Conservation (phyloP, 2,329 filamentous ascomycete genomes). For the Microdochium paspali region DNA sequence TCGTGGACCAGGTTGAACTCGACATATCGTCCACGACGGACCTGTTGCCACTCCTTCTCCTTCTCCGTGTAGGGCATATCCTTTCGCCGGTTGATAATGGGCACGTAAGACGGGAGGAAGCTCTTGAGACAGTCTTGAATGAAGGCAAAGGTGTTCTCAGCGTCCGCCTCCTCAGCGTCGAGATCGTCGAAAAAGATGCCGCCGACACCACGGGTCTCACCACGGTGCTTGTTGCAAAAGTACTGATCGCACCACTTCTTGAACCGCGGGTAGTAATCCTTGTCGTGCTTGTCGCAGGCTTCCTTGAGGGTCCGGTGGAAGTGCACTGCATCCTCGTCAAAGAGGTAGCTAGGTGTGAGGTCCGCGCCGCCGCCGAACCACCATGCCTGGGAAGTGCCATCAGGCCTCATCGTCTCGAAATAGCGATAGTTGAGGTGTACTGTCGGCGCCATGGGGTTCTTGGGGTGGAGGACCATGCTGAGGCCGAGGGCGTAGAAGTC, state of each 20-base stretch:
- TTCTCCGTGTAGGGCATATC: constrained; percentile 80
- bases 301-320: constrained; percentile 93
- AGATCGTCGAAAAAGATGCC: constrained; percentile 99
- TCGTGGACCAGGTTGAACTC: constrained; percentile 99
- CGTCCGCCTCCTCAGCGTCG: constrained; percentile 76
- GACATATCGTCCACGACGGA: constrained; percentile 88
- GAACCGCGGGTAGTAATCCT: constrained; percentile 84
- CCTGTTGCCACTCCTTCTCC: constrained; percentile 95
- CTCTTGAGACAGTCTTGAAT: constrained; percentile 75
- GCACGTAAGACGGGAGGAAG: constrained; percentile 84
- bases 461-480: constrained; percentile 85
- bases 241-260: constrained; percentile 99
- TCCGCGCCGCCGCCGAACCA: constrained; percentile 98
- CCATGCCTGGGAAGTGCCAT: constrained; percentile 79
- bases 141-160: constrained; percentile 85
- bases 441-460: constrained; percentile 93
- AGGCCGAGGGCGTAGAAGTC: constrained; percentile 94
- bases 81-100: constrained; percentile 80
- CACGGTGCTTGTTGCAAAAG: constrained; percentile 87
- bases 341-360: constrained; percentile 85
- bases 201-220: constrained; percentile 78
- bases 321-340: constrained; percentile 93
- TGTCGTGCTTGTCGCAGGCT: constrained; percentile 88
- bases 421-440: constrained; percentile 98
- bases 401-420: constrained; percentile 86